Evolutionary conservation across 1,139 yeast species (phyloP).

Genomic region (Casaregolazyma suthepensis): DNA sequence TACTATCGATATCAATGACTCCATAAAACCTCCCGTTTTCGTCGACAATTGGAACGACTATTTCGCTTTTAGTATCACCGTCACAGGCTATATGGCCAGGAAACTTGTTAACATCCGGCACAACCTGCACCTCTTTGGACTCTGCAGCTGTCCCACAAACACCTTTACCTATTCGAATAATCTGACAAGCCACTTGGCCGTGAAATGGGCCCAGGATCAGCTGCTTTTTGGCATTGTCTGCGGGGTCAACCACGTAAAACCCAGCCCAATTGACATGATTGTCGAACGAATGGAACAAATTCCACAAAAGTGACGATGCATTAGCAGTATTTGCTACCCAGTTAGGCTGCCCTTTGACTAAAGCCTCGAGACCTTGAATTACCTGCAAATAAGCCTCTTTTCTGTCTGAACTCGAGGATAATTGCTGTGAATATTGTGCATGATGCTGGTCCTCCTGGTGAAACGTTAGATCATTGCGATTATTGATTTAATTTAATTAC

Average conservation of each 20-base stretch:
- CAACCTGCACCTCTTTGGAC: constrained; percentile 56
- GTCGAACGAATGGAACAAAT: constrained; percentile 64
- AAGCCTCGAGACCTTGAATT: constrained; percentile 57
- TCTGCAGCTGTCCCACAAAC: constrained; percentile 87
- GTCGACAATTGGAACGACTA: constrained; percentile 72
- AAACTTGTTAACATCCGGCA: constrained; percentile 64
- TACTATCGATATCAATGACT: constrained; percentile 83
- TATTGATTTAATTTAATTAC: neutral
- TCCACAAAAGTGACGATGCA: constrained; percentile 81
- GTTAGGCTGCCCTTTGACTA: constrained; percentile 55
- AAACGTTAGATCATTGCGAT: neutral
- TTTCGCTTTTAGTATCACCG: constrained; percentile 88
- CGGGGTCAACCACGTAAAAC: constrained; percentile 54
- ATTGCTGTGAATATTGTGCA: constrained; percentile 25
- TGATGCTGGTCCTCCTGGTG: constrained; percentile 18
- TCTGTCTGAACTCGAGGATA: constrained; percentile 30
- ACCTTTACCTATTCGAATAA: constrained; percentile 69
- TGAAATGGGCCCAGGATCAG: constrained; percentile 88
- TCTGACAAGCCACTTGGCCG: constrained; percentile 94
- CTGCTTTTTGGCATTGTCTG: constrained; percentile 29
- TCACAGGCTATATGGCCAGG: constrained; percentile 98
- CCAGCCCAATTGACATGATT: constrained; percentile 84
- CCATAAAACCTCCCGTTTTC: constrained; percentile 48
- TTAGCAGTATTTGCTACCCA: constrained; percentile 91
- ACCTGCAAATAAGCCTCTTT: constrained; percentile 55